These are phyloP conservation scores for Trametes gibbosa DNA, from an alignment of 768 basidiomycete species.

Conservation along the genomic window DNA sequence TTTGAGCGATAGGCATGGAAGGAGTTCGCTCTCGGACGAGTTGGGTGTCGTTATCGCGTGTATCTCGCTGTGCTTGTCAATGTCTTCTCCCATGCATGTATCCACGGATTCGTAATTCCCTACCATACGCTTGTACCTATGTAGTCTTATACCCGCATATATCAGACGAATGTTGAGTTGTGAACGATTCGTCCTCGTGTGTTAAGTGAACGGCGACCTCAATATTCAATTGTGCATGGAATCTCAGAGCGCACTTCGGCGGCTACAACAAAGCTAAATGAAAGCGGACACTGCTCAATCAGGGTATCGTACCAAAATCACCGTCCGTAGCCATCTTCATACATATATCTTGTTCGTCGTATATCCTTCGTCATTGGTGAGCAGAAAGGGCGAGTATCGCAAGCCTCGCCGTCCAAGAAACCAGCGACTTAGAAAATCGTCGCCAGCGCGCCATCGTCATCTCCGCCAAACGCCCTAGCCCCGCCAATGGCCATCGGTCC, in stretches of 20 bases:
- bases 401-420: too few relatives aligned
- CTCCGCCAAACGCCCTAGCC: constrained; percentile 37
- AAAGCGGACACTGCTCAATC: constrained; percentile 13
- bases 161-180: constrained; percentile 1
- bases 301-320: constrained; percentile 14
- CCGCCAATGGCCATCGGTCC: constrained; percentile 48
- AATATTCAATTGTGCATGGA: not conserved
- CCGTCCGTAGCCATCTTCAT: not conserved
- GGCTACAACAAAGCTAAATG: constrained; percentile 12
- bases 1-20: constrained; percentile 5
- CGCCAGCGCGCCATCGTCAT: constrained; percentile 31
- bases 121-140: constrained; percentile 20
- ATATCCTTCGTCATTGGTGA: constrained; percentile 4
- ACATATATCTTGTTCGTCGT: too few relatives aligned
- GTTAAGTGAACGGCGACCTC: too few relatives aligned
- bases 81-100: constrained; percentile 19
- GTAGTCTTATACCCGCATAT: constrained; percentile 21
- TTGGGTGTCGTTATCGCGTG: constrained; percentile 4
- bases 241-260: not conserved
- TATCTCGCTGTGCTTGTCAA: constrained; percentile 14
- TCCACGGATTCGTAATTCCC: constrained; percentile 17
- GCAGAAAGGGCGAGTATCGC: not conserved
- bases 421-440: constrained; percentile 33
- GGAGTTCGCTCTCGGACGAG: not conserved
- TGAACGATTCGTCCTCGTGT: not conserved